Conservation (phyloP, 2,329 filamentous ascomycete species). For the Ophiocordyceps camponoti-saundersi region DNA sequence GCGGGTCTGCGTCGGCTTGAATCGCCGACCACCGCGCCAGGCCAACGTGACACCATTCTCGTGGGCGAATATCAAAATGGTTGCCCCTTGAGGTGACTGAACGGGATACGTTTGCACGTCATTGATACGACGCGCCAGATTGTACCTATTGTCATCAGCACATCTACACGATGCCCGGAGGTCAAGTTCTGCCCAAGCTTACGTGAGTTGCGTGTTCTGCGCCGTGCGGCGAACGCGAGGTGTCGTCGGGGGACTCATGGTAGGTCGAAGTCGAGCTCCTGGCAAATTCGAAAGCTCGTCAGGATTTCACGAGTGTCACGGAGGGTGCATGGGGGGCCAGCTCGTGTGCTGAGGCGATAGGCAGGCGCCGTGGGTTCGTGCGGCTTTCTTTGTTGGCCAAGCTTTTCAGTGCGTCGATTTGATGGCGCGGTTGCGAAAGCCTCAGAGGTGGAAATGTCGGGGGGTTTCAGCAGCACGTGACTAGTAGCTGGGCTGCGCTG, state of each 20-base stretch:
- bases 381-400: neutral
- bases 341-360: too few relatives aligned
- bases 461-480: too few relatives aligned
- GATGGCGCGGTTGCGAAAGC: neutral
- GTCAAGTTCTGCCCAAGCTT: conserved; percentile 6
- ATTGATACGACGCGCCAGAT: conserved; percentile 39
- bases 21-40: conserved; percentile 45
- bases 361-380: too few relatives aligned
- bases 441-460: neutral
- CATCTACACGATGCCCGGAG: neutral
- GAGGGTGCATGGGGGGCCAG: too few relatives aligned
- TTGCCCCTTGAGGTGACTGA: conserved; percentile 44
- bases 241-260: conserved; percentile 15
- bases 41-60: conserved; percentile 43
- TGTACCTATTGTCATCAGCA: conserved; percentile 29
- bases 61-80: conserved; percentile 45
- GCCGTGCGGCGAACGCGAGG: conserved; percentile 28
- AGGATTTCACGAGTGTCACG: neutral
- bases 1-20: conserved; percentile 25
- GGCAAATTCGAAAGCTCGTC: neutral
- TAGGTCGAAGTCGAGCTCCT: neutral
- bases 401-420: neutral
- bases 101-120: conserved; percentile 44
- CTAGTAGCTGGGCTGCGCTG: too few relatives aligned
- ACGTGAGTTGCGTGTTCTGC: conserved; percentile 32